Conservation (phyloP, 179 eudicot species). For the Beta lomatogona region DNA sequence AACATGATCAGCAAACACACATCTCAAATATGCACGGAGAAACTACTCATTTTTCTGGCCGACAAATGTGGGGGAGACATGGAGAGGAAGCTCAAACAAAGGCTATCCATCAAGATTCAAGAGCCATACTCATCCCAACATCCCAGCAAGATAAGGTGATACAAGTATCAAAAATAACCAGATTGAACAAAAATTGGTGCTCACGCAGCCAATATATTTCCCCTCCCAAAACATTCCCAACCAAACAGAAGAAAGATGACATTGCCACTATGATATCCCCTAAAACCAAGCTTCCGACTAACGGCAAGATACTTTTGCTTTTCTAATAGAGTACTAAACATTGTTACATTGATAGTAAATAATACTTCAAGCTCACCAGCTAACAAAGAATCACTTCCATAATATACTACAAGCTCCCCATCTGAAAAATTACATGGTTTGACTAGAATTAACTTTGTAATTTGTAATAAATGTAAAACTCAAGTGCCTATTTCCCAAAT, state of each 20-base stretch:
- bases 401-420: neutral
- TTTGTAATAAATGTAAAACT: neutral
- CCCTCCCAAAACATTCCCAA: neutral
- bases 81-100: neutral
- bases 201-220: neutral
- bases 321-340: neutral
- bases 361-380: neutral
- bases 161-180: neutral
- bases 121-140: neutral
- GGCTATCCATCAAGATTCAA: neutral
- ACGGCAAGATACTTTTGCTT: neutral
- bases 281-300: neutral
- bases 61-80: neutral
- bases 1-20: neutral
- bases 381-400: neutral
- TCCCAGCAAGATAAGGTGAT: neutral
- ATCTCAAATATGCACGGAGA: neutral
- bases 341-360: neutral
- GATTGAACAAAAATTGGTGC: neutral
- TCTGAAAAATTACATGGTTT: neutral
- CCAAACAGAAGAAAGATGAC: neutral
- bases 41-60: neutral
- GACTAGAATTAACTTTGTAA: no score
- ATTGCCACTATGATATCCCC: neutral
- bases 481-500: no score